Evolutionary conservation across 1,284 basidiomycete genomes (phyloP), one percentile per base, ranked within the genome.

Genomic region (Coriolopsis trogii): DNA sequence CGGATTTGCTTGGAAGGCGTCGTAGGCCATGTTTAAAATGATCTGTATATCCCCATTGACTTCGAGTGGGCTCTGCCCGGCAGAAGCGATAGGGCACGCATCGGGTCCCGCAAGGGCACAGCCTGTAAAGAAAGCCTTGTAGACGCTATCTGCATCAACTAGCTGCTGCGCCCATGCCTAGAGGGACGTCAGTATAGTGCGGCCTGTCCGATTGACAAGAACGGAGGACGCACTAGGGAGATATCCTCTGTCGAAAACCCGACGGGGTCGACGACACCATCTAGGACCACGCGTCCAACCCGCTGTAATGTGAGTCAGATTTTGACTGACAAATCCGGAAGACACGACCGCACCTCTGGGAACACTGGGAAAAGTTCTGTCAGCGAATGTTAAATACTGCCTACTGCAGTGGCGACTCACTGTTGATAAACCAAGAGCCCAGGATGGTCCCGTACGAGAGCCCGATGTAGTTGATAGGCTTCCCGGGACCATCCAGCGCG

Each of bases 361-460:
- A 36, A 36, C 33, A 36, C 33, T 36, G 33, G 4, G 15, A 10
- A 6, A 12, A 6, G 2, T 41, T 20, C 39, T 26, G n/a, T 6
- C 23, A 8, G 12, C 15, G 24, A 6, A 23, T 39, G 3, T 47
- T 51, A n/a, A 38, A 41, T 42, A 41, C 47, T 44, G 36, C 3
- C 18, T 10, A 28, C 13, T 5, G 7, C 26, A 18, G n/a, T n/a
- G n/a, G 1, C 1, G 16, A 52, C 60, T 49, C 30, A 58, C 60
- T 62, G 24, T 62, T 55, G 6, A 60, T 39, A 4, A 62, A 39
- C 49, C 55, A 60, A 4, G 49, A 37, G 10, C 56, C 60, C 3
- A 62, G 15, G 1, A 60, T 6, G 0, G 58, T 51, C 6, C 58
- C 58, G 29, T 60, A 57, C 15, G 53, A 58, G 6, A 53, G 16